These are phyloP conservation scores for Exophiala sp. DNA, from an alignment of 2,329 filamentous ascomycete species.

Conservation along the genomic window DNA sequence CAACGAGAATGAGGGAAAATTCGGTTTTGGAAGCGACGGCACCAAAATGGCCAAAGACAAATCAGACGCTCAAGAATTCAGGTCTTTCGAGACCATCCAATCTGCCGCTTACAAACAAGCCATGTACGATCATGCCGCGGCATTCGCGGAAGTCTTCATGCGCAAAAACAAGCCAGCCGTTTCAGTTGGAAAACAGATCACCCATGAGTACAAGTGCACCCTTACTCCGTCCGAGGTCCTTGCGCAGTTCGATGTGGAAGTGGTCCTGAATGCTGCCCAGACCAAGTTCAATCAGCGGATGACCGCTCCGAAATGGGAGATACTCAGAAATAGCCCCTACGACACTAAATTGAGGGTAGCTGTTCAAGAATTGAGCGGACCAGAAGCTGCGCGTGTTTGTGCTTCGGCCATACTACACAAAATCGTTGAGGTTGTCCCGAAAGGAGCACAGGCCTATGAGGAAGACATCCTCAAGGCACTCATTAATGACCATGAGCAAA, in stretches of 20 bases:
- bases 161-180: slow-evolving; percentile 11
- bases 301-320: not conserved
- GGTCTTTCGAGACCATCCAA: slow-evolving; percentile 48
- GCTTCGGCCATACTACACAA: not conserved
- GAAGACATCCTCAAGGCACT: not conserved
- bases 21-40: slow-evolving; percentile 45
- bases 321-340: not conserved
- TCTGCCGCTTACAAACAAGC: slow-evolving; percentile 38
- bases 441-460: not conserved
- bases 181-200: not conserved
- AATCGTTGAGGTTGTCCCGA: not conserved
- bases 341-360: not conserved
- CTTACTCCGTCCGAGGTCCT: slow-evolving; percentile 10
- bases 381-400: not conserved
- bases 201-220: not conserved
- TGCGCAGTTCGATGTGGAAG: slow-evolving; percentile 7
- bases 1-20: slow-evolving; percentile 45
- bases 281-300: slow-evolving; percentile 3
- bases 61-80: slow-evolving; percentile 55
- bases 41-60: slow-evolving; percentile 41
- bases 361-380: not conserved
- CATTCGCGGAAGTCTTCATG: slow-evolving; percentile 20
- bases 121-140: slow-evolving; percentile 14
- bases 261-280: slow-evolving; percentile 6
- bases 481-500: slow-evolving; percentile 1